phyloP scores from a whole-genome alignment of 176 grass and related monocot species.

The Cenchrus purpureus region DNA sequence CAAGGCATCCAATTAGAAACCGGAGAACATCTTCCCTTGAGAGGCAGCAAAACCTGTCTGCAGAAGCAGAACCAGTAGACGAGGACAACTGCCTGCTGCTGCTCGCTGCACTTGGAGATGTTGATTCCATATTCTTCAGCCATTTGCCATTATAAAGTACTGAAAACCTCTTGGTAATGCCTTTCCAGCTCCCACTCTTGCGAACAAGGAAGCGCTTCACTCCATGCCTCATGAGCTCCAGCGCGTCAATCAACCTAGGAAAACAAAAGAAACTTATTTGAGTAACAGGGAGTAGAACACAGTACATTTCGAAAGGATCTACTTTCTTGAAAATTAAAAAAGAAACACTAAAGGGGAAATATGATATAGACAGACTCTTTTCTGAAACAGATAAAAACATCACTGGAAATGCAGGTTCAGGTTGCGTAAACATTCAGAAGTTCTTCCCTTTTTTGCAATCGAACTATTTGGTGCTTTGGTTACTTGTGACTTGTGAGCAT shows the following conservation, averaged over 20 bases:
- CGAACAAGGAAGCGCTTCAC: constrained; percentile 87
- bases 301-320: not conserved
- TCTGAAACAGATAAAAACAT: not conserved
- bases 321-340: not conserved
- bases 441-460: not conserved
- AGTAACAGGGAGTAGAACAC: constrained; percentile 1
- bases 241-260: constrained; percentile 85
- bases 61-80: constrained; percentile 29
- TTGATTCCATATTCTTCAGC: constrained; percentile 65
- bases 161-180: constrained; percentile 89
- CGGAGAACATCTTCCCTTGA: constrained; percentile 91
- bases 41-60: constrained; percentile 77
- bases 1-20: constrained; percentile 92
- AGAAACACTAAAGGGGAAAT: not conserved
- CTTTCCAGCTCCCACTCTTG: constrained; percentile 77
- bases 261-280: constrained; percentile 12
- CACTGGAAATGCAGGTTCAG: not conserved
- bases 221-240: constrained; percentile 95
- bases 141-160: constrained; percentile 85
- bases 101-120: constrained; percentile 52
- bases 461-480: not conserved
- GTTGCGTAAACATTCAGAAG: not conserved
- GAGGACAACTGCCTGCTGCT: constrained; percentile 41
- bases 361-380: not conserved
- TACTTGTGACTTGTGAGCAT: not conserved